These are phyloP conservation scores for Lasiosphaeriaceae sp. DNA, from an alignment of 495 filamentous ascomycete genomes.

Conservation along the genomic window DNA sequence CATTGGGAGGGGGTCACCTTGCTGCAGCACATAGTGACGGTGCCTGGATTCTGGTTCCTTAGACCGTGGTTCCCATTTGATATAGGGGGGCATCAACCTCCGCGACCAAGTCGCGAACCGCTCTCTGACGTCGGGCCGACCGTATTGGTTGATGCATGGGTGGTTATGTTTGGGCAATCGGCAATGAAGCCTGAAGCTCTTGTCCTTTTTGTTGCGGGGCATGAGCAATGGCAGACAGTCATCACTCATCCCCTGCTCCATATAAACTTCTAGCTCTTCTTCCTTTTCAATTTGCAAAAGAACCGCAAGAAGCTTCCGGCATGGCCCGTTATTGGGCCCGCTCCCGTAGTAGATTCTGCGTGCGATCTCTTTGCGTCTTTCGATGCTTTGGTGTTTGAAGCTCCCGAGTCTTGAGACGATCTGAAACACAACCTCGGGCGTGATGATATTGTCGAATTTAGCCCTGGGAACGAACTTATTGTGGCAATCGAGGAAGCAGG, in stretches of 20 bases:
- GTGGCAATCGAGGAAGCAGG: not conserved
- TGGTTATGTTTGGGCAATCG: too few relatives aligned
- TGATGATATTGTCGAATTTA: constrained; percentile 5
- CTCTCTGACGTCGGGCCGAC: too few relatives aligned
- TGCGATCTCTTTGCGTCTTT: not conserved
- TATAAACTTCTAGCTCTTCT: not conserved
- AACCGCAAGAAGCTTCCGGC: constrained; percentile 2
- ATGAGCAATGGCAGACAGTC: constrained; percentile 5
- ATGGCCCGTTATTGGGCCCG: not conserved
- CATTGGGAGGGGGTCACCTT: constrained; percentile 3
- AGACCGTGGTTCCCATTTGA: not conserved
- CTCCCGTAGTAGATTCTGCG: not conserved
- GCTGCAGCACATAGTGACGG: constrained; percentile 5
- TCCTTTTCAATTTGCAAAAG: not conserved
- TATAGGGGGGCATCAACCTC: not conserved
- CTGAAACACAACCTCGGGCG: not conserved
- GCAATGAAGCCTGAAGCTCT: too few relatives aligned
- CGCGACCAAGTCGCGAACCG: not conserved
- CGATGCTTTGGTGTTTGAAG: not conserved
- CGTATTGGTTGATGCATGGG: too few relatives aligned
- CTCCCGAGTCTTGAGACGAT: not conserved
- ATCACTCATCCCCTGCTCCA: not conserved
- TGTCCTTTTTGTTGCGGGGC: not conserved
- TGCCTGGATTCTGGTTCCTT: not conserved
- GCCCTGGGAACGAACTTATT: not conserved